Evolutionary conservation across 1,284 basidiomycete species (phyloP), one percentile per base, ranked within the genome.

Genomic region (Microbotryomycetes sp.): DNA sequence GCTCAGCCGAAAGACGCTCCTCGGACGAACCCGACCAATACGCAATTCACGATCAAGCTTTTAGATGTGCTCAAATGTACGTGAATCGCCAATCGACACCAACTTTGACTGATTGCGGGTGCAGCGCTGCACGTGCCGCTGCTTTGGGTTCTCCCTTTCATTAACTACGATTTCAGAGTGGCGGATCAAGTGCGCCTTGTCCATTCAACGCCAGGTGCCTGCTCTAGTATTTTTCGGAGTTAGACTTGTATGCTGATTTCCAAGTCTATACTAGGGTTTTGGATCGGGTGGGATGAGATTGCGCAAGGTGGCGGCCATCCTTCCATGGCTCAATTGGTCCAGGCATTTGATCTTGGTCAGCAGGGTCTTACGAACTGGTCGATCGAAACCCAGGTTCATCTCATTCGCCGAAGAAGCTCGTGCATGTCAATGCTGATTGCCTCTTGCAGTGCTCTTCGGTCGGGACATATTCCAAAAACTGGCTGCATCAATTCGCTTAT

Each of bases 21-120:
- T 61, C 66, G 9, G 49, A 49, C 41, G 45, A 69, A 69, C 51
- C 54, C 60, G 18, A 62, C 65, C 1, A 52, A 61, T 45, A 65
- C 65, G 2, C 54, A 58, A 41, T 65, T 67, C 62, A 57, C 58
- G 1, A 41, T 23, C 0, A 23, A 48, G 3, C 47, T 69, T 48
- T 23, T 65, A 31, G 35, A 58, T 18, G 49, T 60, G 29, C 24
- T 59, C 29, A 16, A 45, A 26, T 31, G 52, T n/a, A 23, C 11
- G 50, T 28, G 7, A n/a, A 26, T n/a, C 35, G 35, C 9, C 9
- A 18, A 41, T 41, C 35, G 18, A 41, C 35, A 41, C 35, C 11
- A 41, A 18, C 11, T 9, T 41, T 41, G 35, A 41, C 35, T 41
- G 35, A 41, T 41, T 41, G 35, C 9, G 11, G 18, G 18, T 18